Percentiles rank a stretch among this genome's conserved stretches.
These are phyloP conservation scores for Albugo candida DNA, from an alignment of 352 stramenopile species.

Conservation along the genomic window DNA sequence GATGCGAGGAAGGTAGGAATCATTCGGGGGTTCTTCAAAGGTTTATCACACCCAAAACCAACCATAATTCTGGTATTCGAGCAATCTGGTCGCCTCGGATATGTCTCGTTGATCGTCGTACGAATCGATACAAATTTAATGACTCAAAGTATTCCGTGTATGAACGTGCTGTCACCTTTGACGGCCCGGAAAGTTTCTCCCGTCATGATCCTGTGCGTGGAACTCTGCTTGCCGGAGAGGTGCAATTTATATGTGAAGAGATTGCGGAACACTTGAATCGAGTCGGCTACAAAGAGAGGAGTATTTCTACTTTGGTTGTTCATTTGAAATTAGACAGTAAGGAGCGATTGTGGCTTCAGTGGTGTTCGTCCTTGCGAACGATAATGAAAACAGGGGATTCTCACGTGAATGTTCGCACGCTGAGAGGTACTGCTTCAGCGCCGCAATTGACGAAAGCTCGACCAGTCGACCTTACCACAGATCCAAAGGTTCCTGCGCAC, in stretches of 20 bases:
- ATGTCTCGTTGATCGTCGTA: slow-evolving; percentile 82
- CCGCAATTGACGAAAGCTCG: slow-evolving; percentile 6
- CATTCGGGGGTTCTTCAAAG: slow-evolving; percentile 79
- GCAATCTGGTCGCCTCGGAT: slow-evolving; percentile 91
- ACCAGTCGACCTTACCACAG: slow-evolving; percentile 40
- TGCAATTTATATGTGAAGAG: slow-evolving; percentile 84
- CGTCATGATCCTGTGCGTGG: slow-evolving; percentile 77
- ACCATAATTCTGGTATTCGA: slow-evolving; percentile 72
- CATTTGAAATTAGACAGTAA: slow-evolving; percentile 90
- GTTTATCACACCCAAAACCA: slow-evolving; percentile 87
- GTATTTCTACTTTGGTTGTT: slow-evolving; percentile 86
- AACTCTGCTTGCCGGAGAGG: slow-evolving; percentile 71
- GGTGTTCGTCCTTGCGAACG: slow-evolving; percentile 83
- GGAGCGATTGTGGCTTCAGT: slow-evolving; percentile 88
- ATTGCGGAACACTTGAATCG: slow-evolving; percentile 86
- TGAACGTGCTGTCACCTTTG: slow-evolving; percentile 88
- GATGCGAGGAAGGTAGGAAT: slow-evolving; percentile 73
- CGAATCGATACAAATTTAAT: slow-evolving; percentile 81
- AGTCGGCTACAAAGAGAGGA: slow-evolving; percentile 80
- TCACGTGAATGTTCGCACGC: no score
- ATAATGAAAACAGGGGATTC: slow-evolving; percentile 5
- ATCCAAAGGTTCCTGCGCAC: slow-evolving; percentile 44
- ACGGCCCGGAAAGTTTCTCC: slow-evolving; percentile 81
- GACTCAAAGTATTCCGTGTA: slow-evolving; percentile 85
- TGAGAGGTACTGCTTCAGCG: no score